Evolutionary conservation across 2,329 filamentous ascomycete genomes (phyloP).

Genomic region (Phialophora chinensis): DNA sequence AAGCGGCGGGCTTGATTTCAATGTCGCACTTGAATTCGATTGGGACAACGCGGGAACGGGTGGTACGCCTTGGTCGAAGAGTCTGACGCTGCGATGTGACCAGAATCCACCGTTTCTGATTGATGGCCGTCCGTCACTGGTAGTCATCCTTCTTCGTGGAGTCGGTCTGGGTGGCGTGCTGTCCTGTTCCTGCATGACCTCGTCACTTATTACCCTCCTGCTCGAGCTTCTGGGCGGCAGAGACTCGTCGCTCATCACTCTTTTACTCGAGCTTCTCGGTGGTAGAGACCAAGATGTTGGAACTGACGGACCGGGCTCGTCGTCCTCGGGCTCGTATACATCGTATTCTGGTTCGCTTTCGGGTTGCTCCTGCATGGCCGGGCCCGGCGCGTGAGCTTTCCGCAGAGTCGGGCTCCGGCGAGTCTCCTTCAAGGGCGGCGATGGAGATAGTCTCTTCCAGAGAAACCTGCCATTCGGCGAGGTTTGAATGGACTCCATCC

Average conservation of each 20-base stretch:
- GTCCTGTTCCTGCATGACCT: neutral
- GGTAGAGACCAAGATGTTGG: constrained; percentile 17
- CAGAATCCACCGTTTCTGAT: constrained; percentile 27
- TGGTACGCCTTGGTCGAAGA: constrained; percentile 12
- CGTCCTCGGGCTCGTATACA: constrained; percentile 8
- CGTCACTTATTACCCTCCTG: constrained; percentile 1
- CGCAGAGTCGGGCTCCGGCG: neutral
- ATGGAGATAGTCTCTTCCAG: constrained; percentile 8
- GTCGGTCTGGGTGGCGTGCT: neutral
- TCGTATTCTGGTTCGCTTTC: neutral
- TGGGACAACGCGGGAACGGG: constrained; percentile 25
- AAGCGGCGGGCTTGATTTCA: constrained; percentile 24
- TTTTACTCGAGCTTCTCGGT: constrained; percentile 28
- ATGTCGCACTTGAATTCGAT: constrained; percentile 21
- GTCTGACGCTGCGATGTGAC: constrained; percentile 5
- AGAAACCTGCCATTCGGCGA: neutral
- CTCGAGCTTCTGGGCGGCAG: neutral
- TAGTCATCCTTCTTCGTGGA: constrained; percentile 10
- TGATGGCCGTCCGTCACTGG: constrained; percentile 11
- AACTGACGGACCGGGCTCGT: constrained; percentile 12
- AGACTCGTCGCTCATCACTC: constrained; percentile 1
- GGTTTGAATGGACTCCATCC: neutral
- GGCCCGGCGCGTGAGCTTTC: neutral
- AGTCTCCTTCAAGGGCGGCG: constrained; percentile 4
- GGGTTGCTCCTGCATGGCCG: neutral